Evolutionary conservation across 805 yeast species (phyloP), one percentile per base, ranked within the genome.

Genomic region (Allodekkera sacchari): DNA sequence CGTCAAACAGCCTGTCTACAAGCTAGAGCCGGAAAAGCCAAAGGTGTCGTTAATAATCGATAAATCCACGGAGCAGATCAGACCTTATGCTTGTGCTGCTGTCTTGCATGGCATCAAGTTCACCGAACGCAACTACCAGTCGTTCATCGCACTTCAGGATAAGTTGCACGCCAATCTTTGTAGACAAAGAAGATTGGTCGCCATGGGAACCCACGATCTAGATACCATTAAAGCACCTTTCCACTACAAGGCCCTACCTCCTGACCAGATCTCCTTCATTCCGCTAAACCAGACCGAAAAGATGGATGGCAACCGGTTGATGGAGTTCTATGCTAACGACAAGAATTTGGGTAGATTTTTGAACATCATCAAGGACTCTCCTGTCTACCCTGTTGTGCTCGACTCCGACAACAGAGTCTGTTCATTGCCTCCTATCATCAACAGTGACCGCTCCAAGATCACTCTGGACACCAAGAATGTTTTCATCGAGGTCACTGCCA

Each of bases 1-100:
- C 38, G 47, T 57, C 5, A 53, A 61, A 29, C 65, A 81, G 26
- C 96, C 98, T 31, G 57, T 61, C 19, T 89, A 71, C 67, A 73
- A 62, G 32, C 64, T 83, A 37, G 60, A 68, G 25, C 74, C 78
- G 28, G 70, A 76, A 25, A 66, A 64, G 26, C 85, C 94, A 27
- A 64, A 66, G 38, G 58, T 66, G 36, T 62, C 73, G 24, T 64
- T 92, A 53, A 77, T 84, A 30, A 77, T 92, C 44, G 78, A 84
- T 47, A 71, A 76, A 44, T 77, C 87, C 30, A 82, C 94, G 13
- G 68, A 67, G 32, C 63, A 66, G 43, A 64, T 84, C 32, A 83
- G 99, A 62, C 97, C 95, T 17, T 92, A 76, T 50, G 96, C 95
- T 15, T 89, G 95, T 14, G 92, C 83, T 24, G 98, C 97, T n/a